A percentile compares a stretch with the other conserved stretches of the same genome.
Evolutionary conservation across 1,284 basidiomycete genomes (phyloP).

Genomic region (Puccinia hordei): DNA sequence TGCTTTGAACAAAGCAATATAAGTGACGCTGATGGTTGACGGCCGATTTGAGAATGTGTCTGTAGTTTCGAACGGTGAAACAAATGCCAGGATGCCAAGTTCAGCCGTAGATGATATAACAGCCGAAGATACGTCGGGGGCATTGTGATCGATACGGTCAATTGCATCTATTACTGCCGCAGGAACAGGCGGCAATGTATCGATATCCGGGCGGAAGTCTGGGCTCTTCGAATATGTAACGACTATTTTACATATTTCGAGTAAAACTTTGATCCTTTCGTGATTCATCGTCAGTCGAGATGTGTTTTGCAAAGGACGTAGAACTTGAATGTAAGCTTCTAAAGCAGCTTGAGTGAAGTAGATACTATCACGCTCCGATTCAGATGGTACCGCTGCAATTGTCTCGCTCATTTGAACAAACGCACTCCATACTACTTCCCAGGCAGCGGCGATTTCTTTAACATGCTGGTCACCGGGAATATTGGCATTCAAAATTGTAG

Average conservation of each 20-base stretch:
- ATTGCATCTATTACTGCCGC: conserved; percentile 72
- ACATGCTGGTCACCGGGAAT: conserved; percentile 55
- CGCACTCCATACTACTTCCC: conserved; percentile 21
- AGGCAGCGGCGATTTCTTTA: conserved; percentile 51
- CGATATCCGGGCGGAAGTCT: conserved; percentile 83
- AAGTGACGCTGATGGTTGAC: conserved; percentile 72
- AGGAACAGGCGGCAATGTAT: conserved; percentile 77
- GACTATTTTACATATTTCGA: conserved; percentile 76
- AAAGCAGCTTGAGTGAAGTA: conserved; percentile 82
- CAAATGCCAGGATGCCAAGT: conserved; percentile 79
- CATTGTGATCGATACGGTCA: conserved; percentile 68
- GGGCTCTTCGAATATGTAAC: conserved; percentile 78
- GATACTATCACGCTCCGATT: background rate
- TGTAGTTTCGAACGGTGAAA: conserved; percentile 70
- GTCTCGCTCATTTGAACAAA: conserved; percentile 52
- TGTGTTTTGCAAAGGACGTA: conserved; percentile 60
- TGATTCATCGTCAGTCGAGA: conserved; percentile 67
- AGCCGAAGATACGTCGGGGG: conserved; percentile 69
- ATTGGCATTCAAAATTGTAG: conserved; percentile 67
- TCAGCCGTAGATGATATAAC: conserved; percentile 81
- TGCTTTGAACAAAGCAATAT: conserved; percentile 81
- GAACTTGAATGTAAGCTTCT: conserved; percentile 74
- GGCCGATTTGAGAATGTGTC: conserved; percentile 54
- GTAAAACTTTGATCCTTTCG: conserved; percentile 68
- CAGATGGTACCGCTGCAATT: conserved; percentile 58